Conservation (phyloP, 2,329 filamentous ascomycete species). For the Botrytis paeoniae region DNA sequence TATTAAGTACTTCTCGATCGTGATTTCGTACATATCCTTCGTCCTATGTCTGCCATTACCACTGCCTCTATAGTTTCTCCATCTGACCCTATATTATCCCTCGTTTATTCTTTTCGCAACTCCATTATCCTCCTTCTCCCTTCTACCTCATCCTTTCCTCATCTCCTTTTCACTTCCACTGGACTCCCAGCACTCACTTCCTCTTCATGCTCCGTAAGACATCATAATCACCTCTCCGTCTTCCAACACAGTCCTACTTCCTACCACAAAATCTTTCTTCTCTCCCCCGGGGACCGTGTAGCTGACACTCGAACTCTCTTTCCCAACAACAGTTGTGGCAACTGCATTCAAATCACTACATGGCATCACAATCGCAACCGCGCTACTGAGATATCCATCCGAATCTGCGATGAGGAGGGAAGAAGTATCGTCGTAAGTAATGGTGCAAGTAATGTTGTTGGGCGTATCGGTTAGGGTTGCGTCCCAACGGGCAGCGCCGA, state of each 20-base stretch:
- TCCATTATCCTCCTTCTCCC: background rate
- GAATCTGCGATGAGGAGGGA: background rate
- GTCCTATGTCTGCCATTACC: background rate
- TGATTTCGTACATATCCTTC: background rate
- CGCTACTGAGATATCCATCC: background rate
- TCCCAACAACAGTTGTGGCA: background rate
- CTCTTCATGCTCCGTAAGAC: background rate
- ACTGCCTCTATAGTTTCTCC: background rate
- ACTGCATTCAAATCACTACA: background rate
- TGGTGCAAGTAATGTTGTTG: slow-evolving; percentile 3
- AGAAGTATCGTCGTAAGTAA: background rate
- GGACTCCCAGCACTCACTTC: no score
- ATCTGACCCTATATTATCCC: background rate
- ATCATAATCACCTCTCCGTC: slow-evolving; percentile 4
- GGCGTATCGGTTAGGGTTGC: background rate
- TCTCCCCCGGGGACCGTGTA: background rate
- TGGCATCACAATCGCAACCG: background rate
- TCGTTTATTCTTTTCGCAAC: background rate
- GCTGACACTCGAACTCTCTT: background rate
- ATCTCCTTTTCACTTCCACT: background rate
- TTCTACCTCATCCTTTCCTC: background rate
- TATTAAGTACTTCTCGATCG: slow-evolving; percentile 1
- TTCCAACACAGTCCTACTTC: background rate
- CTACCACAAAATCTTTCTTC: background rate
- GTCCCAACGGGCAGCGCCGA: background rate